Evolutionary conservation across 202 grass and related monocot species (phyloP).

Genomic region (Brachypodium distachyon): DNA sequence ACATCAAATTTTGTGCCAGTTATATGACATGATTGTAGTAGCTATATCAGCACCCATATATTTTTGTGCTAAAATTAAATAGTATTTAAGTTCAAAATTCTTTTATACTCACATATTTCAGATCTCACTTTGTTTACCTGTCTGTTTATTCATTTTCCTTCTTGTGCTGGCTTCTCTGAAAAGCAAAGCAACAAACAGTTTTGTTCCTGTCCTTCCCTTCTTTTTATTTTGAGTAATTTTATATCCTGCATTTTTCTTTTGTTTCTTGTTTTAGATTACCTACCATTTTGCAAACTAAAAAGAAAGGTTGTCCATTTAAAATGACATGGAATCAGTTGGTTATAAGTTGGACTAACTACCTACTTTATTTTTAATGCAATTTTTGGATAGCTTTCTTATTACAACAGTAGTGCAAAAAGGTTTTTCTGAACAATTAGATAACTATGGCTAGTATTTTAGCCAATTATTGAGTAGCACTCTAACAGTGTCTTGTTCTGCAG

Average conservation of each 20-base stretch:
- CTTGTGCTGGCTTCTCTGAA: background rate
- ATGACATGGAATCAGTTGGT: background rate
- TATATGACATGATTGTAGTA: too few relatives aligned
- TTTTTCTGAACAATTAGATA: background rate
- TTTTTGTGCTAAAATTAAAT: background rate
- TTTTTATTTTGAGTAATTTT: too few relatives aligned
- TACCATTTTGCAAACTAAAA: background rate
- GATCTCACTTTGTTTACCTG: background rate
- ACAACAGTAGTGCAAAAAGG: background rate
- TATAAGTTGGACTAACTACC: background rate
- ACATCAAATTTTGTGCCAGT: too few relatives aligned
- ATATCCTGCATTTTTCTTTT: background rate
- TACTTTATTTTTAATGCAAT: background rate
- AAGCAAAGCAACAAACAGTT: background rate
- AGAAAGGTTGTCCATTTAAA: background rate
- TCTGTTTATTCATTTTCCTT: background rate
- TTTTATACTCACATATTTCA: background rate
- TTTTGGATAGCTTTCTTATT: background rate
- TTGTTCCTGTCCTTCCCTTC: too few relatives aligned
- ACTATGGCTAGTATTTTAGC: background rate
- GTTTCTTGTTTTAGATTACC: background rate
- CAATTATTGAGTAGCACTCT: background rate
- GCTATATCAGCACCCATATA: background rate
- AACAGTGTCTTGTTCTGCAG: conserved; percentile 11
- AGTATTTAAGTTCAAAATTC: background rate